Base-by-base conservation (phyloP, 1,284 basidiomycete genomes). In the Gomphus bonarii region DNA sequence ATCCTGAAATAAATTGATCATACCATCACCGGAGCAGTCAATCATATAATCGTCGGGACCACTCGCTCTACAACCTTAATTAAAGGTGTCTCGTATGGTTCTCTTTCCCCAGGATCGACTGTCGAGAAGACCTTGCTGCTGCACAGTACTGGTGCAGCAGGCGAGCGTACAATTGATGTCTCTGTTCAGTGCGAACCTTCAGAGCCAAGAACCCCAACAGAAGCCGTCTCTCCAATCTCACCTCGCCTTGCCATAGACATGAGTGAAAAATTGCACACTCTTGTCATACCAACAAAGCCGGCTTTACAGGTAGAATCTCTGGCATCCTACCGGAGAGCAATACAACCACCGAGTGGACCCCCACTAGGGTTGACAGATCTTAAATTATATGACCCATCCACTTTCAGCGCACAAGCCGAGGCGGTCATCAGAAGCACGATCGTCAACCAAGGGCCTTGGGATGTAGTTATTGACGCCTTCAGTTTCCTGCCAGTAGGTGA, bases 141-240 rank as follows among this genome's bases (percentile, higher is more conserved):
- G 40, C 68, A 72, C 50, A 81, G 77, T 61, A 72, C 74, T 0
- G 86, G 86, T 18, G 75, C 75, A 1, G 70, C 76, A 0, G 87
- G 86, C 3, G 80, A 85, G 51, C 75, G 88, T 33, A 74, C 79
- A 48, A 69, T 92, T 49, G 89, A 92, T 65, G 74, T 91, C 30
- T 91, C 88, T 1, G 71, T 90, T 44, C 86, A 85, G 59, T 54
- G 52, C 30, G 20, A 30, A 54, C 36, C 25, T 44, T 33, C 52
- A 12, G 30, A 9, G 12, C 28, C 40, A 30, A 18, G 46, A 9
- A 85, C 87, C 14, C 70, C 73, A 16, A 63, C 68, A 11, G 59
- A 61, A 9, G 35, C 57, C 31, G 30, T 59, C 47, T 63, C 63
- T 38, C 67, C 67, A 3, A 38, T 59, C 2, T 57, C 66, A 9